Percentiles rank a stretch among this genome's conserved stretches.
Conservation (phyloP, 345 rosid genomes). For the Lumnitzera littorea region DNA sequence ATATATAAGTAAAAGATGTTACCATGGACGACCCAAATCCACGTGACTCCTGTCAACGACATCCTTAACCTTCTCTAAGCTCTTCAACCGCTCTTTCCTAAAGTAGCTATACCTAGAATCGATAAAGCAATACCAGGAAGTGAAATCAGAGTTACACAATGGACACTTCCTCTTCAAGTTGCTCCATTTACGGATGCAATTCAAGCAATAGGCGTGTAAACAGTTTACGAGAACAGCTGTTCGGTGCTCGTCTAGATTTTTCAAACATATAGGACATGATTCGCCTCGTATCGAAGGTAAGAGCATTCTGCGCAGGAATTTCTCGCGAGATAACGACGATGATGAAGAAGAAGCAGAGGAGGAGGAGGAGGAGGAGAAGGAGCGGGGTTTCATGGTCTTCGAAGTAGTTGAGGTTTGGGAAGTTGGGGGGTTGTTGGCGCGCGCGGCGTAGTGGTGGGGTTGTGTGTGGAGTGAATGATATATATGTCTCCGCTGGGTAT, state of each 20-base stretch:
- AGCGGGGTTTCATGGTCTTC: conserved; percentile 3
- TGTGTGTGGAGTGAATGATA: no score
- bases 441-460: no score
- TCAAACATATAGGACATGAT: conserved; percentile 60
- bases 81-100: conserved; percentile 27
- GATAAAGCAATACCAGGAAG: conserved; percentile 46
- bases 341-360: conserved; percentile 3
- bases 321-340: conserved; percentile 15
- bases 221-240: conserved; percentile 48
- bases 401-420: background rate
- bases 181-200: conserved; percentile 60
- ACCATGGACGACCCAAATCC: conserved; percentile 31
- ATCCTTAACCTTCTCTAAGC: conserved; percentile 15
- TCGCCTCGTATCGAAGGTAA: conserved; percentile 32
- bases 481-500: no score
- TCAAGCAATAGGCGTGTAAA: conserved; percentile 51
- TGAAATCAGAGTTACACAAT: conserved; percentile 56
- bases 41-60: background rate
- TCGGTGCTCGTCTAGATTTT: conserved; percentile 24
- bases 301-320: conserved; percentile 23
- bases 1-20: background rate
- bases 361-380: background rate
- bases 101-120: conserved; percentile 25
- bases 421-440: rapidly evolving
- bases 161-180: conserved; percentile 56